A percentile compares a stretch with the other conserved stretches of the same genome.
Evolutionary conservation across 176 grass and related monocot genomes (phyloP).

Genomic region (Microstegium vimineum): DNA sequence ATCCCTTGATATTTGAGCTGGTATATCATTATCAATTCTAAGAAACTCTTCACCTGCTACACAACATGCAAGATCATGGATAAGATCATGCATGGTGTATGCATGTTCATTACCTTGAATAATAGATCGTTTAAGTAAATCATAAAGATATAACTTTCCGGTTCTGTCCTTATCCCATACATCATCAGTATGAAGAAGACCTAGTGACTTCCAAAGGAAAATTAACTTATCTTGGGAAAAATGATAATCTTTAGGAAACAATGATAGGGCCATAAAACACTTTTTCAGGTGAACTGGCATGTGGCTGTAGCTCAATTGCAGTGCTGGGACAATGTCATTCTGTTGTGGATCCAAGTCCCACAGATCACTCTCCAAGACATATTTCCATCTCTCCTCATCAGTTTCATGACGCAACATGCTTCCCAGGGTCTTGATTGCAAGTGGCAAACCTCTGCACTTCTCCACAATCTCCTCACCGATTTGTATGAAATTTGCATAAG

Average conservation of each 20-base stretch:
- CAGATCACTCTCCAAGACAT: slow-evolving; percentile 36
- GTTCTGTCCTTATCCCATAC: neutral
- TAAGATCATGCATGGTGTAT: neutral
- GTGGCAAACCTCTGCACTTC: slow-evolving; percentile 40
- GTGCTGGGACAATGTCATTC: slow-evolving; percentile 20
- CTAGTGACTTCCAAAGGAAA: slow-evolving; percentile 35
- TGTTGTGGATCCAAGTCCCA: slow-evolving; percentile 27
- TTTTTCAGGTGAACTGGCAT: slow-evolving; percentile 22
- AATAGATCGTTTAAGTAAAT: slow-evolving; percentile 31
- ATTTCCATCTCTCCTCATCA: slow-evolving; percentile 25
- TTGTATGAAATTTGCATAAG: neutral
- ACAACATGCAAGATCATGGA: slow-evolving; percentile 13
- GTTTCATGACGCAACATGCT: slow-evolving; percentile 33
- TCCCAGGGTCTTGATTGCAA: slow-evolving; percentile 31
- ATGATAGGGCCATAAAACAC: slow-evolving; percentile 27
- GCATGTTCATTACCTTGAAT: neutral
- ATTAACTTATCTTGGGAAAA: slow-evolving; percentile 14
- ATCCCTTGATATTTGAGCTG: neutral
- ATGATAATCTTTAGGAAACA: slow-evolving; percentile 41
- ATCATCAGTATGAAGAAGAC: slow-evolving; percentile 2
- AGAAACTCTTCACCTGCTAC: slow-evolving; percentile 4
- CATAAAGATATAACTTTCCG: slow-evolving; percentile 12
- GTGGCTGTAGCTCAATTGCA: slow-evolving; percentile 39
- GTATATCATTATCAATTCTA: slow-evolving; percentile 1
- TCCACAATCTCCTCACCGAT: slow-evolving; percentile 20